Conservation (phyloP, 768 basidiomycete species). For the Galerina sulciceps region DNA sequence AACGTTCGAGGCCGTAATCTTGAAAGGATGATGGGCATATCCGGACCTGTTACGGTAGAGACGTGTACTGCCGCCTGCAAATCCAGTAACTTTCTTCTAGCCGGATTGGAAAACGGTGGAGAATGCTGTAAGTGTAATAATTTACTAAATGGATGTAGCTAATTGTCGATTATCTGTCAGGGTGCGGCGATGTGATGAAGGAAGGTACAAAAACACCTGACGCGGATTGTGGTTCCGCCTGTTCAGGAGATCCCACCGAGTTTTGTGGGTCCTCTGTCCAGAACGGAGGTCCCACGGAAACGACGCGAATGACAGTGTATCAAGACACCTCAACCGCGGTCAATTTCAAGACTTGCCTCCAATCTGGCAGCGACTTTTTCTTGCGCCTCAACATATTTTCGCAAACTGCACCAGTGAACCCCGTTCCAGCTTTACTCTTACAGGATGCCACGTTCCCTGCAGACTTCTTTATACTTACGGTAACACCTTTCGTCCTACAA, state of each 20-base stretch:
- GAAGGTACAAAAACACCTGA: conserved; percentile 1
- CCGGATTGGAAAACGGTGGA: conserved; percentile 16
- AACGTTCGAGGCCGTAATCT: conserved; percentile 6
- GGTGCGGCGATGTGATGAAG: conserved; percentile 12
- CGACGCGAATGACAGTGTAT: conserved; percentile 46
- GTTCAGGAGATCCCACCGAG: conserved; percentile 15
- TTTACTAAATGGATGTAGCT: not conserved
- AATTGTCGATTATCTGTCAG: not conserved
- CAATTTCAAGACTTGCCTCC: conserved; percentile 17
- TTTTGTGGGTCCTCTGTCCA: conserved; percentile 12
- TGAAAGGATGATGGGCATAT: conserved; percentile 3
- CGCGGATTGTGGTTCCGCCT: conserved; percentile 12
- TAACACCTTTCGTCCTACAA: not conserved
- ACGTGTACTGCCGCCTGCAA: conserved; percentile 14
- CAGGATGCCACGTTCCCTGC: not conserved
- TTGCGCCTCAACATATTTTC: not conserved
- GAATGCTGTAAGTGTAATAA: conserved; percentile 14
- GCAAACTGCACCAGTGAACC: not conserved
- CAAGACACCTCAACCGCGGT: conserved; percentile 30
- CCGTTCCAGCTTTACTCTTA: not conserved
- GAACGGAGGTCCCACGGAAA: not conserved
- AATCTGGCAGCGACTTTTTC: conserved; percentile 13
- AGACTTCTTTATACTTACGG: not conserved
- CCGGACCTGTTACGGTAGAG: conserved; percentile 8
- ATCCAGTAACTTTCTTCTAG: conserved; percentile 6